A percentile compares a stretch with the other conserved stretches of the same genome.
phyloP scores from a whole-genome alignment of 2,329 filamentous ascomycete species.

The Ascosphaera apis region DNA sequence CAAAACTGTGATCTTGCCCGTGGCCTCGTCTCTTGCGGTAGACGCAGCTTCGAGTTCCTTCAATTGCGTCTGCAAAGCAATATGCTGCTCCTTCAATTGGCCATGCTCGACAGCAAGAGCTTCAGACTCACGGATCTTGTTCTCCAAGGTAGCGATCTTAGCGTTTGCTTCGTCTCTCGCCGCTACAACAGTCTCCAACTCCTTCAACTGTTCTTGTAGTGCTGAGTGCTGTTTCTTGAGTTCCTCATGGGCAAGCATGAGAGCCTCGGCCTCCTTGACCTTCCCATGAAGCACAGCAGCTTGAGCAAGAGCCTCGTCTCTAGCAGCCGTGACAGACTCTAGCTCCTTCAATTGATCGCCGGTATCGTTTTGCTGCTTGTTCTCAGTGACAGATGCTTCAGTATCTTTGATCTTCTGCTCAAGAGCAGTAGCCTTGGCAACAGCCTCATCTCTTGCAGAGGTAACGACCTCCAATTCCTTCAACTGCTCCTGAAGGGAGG shows the following conservation, averaged over 20 bases:
- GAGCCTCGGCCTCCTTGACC: not conserved
- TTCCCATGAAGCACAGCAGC: not conserved
- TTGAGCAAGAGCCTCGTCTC: not conserved
- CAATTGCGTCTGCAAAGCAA: not conserved
- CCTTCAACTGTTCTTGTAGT: not conserved
- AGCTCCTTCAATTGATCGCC: not conserved
- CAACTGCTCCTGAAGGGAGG: not conserved
- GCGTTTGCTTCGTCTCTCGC: not conserved
- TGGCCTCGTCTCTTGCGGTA: not conserved
- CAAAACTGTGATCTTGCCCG: conserved; percentile 1
- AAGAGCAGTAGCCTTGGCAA: not conserved
- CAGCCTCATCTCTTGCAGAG: not conserved
- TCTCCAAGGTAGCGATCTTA: not conserved
- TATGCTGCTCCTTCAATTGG: not conserved
- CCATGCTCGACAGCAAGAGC: not conserved
- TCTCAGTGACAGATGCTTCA: too few species aligned
- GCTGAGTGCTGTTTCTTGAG: not conserved
- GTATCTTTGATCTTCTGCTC: not conserved
- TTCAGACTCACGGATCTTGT: not conserved
- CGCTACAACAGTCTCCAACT: not conserved
- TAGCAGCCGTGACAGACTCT: not conserved
- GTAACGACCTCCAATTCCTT: not conserved
- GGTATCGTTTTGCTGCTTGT: too few species aligned
- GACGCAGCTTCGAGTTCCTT: not conserved
- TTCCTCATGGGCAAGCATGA: not conserved